phyloP scores from a whole-genome alignment of 129 eudicot genomes.

The Flaveria linearis region DNA sequence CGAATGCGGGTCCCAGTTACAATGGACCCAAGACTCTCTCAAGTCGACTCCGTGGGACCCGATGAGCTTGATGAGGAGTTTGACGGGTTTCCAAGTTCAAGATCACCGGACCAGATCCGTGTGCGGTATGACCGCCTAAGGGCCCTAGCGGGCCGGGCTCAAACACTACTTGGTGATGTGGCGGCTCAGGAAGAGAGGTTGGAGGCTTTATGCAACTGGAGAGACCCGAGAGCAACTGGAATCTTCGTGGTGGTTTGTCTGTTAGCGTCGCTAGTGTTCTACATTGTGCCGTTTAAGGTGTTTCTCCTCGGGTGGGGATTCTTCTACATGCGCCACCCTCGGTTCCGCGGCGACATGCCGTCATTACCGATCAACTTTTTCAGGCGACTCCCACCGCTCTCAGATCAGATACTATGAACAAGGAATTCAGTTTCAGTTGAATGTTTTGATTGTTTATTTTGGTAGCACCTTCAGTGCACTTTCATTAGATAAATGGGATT shows the following conservation, averaged over 20 bases:
- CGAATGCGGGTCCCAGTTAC: constrained; percentile 58
- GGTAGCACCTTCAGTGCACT: constrained; percentile 47
- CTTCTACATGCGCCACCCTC: constrained; percentile 84
- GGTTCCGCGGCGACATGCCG: constrained; percentile 88
- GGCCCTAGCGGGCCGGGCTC: constrained; percentile 89
- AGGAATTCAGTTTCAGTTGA: background rate
- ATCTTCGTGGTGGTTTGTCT: constrained; percentile 76
- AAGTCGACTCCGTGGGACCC: constrained; percentile 58
- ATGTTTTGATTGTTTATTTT: constrained; percentile 19
- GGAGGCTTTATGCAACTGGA: constrained; percentile 90
- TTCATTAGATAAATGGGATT: constrained; percentile 19
- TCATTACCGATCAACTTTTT: constrained; percentile 76
- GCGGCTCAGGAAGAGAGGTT: constrained; percentile 89
- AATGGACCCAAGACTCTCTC: constrained; percentile 76
- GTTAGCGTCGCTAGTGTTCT: constrained; percentile 68
- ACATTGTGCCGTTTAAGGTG: constrained; percentile 78
- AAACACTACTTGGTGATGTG: constrained; percentile 77
- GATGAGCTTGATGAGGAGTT: constrained; percentile 96
- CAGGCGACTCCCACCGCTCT: constrained; percentile 86
- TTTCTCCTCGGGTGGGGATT: constrained; percentile 68
- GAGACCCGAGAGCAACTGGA: constrained; percentile 90
- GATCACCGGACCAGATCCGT: constrained; percentile 64
- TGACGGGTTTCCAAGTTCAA: constrained; percentile 71
- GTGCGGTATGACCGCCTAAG: constrained; percentile 75
- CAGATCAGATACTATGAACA: constrained; percentile 72